Evolutionary conservation across 2,329 filamentous ascomycete species (phyloP).

Genomic region (Xylaria multiplex): DNA sequence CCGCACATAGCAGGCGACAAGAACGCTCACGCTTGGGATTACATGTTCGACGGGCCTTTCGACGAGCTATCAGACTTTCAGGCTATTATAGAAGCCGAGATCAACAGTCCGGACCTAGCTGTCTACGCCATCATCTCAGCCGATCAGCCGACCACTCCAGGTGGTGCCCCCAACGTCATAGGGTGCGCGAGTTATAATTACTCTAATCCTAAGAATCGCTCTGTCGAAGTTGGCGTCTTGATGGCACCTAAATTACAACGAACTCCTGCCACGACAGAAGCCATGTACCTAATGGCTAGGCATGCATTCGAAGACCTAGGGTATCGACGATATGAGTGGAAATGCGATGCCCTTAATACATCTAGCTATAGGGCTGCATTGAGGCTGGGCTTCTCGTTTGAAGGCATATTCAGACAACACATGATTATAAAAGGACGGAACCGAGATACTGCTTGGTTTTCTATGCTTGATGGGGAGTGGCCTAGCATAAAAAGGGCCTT

Average conservation of each 20-base stretch:
- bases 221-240: constrained; percentile 69
- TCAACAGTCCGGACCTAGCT: constrained; percentile 37
- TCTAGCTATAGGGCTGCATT: constrained; percentile 64
- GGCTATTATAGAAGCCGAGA: constrained; percentile 32
- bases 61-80: constrained; percentile 38
- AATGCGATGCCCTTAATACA: constrained; percentile 67
- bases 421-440: constrained; percentile 66
- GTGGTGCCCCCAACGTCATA: constrained; percentile 35
- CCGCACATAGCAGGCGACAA: constrained; percentile 41
- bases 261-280: constrained; percentile 67
- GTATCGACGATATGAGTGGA: constrained; percentile 71
- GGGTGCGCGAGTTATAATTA: constrained; percentile 52
- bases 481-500: constrained; percentile 56
- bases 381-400: constrained; percentile 67
- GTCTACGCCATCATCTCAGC: constrained; percentile 45
- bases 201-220: constrained; percentile 58
- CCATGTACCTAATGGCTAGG: constrained; percentile 64
- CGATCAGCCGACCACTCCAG: constrained; percentile 15
- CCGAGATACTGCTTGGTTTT: constrained; percentile 70
- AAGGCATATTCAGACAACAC: constrained; percentile 71
- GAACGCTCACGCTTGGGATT: constrained; percentile 44
- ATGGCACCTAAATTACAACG: constrained; percentile 62
- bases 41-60: constrained; percentile 45
- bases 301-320: constrained; percentile 64
- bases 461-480: constrained; percentile 70